Conservation (phyloP, 2,329 filamentous ascomycete species). For the Thelonectria blattea region DNA sequence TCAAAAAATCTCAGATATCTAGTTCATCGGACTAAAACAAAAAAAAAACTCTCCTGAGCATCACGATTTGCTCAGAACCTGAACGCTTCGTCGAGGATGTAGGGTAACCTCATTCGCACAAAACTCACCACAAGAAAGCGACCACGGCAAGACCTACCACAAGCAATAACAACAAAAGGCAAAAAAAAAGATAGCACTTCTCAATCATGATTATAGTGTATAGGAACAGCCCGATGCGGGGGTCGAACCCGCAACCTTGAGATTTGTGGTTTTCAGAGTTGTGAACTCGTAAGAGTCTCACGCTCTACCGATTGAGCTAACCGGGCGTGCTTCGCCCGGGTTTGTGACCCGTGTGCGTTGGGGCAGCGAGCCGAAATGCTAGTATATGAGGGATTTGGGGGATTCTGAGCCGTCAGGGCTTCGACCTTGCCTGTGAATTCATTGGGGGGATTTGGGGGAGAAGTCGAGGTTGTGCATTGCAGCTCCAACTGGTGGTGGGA, state of each 20-base stretch:
- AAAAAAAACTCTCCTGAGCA: no score
- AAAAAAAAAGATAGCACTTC: slow-evolving; percentile 32
- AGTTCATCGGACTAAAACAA: no score
- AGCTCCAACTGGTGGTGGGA: slow-evolving; percentile 4
- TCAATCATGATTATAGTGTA: slow-evolving; percentile 39
- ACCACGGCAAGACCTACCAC: no score
- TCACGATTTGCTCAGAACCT: no score
- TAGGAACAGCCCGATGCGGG: slow-evolving; percentile 2
- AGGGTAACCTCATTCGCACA: no score
- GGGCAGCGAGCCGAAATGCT: not conserved
- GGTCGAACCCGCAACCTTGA: slow-evolving; percentile 4
- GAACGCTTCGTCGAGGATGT: no score
- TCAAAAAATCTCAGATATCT: no score
- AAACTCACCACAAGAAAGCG: no score
- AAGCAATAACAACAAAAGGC: not conserved
- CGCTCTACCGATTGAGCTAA: slow-evolving; percentile 4
- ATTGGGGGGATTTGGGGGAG: no score
- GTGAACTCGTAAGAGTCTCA: slow-evolving; percentile 1
- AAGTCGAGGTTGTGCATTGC: not conserved
- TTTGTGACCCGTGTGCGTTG: slow-evolving; percentile 23
- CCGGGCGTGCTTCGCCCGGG: slow-evolving; percentile 54
- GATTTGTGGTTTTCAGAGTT: not conserved
- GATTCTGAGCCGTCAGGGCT: not conserved
- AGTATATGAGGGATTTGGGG: not conserved
- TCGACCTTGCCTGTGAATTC: no score